phyloP scores from a whole-genome alignment of 768 basidiomycete species.

The Tricholoma bakamatsutake region DNA sequence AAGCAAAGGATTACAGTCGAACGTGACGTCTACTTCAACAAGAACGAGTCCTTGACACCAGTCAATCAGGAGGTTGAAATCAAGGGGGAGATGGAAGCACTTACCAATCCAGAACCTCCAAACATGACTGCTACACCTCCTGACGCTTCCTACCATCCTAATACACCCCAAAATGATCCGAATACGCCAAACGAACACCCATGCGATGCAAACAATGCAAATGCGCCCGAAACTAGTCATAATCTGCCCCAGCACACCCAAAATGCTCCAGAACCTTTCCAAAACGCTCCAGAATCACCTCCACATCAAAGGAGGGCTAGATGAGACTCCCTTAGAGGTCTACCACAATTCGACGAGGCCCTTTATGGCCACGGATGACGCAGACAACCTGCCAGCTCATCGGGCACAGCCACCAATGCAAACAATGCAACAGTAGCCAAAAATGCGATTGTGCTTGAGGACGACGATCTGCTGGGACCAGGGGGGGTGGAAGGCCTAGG shows the following conservation, averaged over 20 bases:
- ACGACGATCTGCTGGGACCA: neutral
- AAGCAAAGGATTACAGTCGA: neutral
- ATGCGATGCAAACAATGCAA: neutral
- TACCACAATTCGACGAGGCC: neutral
- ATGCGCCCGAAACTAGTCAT: neutral
- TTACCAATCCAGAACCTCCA: neutral
- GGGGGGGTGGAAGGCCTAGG: neutral
- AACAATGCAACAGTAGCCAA: neutral
- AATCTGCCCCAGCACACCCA: neutral
- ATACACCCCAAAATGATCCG: neutral
- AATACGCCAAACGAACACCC: neutral
- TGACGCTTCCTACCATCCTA: neutral
- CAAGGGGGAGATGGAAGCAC: neutral
- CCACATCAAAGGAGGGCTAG: neutral
- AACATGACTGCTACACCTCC: neutral
- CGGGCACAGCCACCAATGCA: neutral
- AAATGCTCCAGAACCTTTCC: neutral
- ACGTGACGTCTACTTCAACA: slow-evolving; percentile 9
- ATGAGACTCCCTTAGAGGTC: neutral
- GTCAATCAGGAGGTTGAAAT: neutral
- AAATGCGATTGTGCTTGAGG: neutral
- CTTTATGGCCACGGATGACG: too few relatives aligned
- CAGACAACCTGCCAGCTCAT: neutral
- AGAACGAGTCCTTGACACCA: slow-evolving; percentile 3
- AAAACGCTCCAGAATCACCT: neutral